Evolutionary conservation across 768 basidiomycete genomes (phyloP), one percentile per base, ranked within the genome.

Genomic region (Lepiota subincarnata): DNA sequence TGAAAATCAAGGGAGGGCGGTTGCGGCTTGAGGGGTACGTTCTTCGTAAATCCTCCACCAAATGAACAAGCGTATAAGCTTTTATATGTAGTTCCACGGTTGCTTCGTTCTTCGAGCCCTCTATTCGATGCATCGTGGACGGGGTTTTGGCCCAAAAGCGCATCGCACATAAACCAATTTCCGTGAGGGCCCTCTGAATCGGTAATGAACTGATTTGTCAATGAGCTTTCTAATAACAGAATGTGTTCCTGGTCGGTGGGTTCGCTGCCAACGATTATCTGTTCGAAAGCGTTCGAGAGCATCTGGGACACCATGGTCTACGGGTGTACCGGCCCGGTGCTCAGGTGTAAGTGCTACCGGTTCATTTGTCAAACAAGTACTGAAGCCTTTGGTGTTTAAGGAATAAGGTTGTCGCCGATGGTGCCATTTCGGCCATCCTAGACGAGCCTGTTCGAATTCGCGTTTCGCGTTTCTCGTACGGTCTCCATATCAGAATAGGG

Each of bases 191-290:
- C 24, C 11, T 16, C 4, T 34, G 19, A 11, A 37, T 36, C n/a
- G n/a, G 59, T 14, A 57, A n/a, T 2, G 37, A 20, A 19, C 8
- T 48, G 16, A 11, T 22, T 41, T 34, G 24, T n/a, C 5, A 20
- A 7, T 6, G 31, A 31, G 3, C 36, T 5, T 16, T 28, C 16
- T 24, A 24, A 24, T 24, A 24, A 24, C 40, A 74, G 74, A 64
- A 65, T 13, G 65, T 73, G 4, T 66, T 74, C 46, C 68, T 82
- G 1, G 78, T 80, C 10, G 80, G 80, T 13, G 80, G 79, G 0
- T 82, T 81, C 60, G 75, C 76, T 14, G 75, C 77, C 0, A 80
- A 74, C 56, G 73, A 77, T 41, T 81, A 75, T 69, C 62, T 82
- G 13, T 75, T 70, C 55, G 54, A 65, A 0, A 62, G 70, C 48